Conservation (phyloP, 805 yeast species). For the Ogataea nakhonphanomensis region DNA sequence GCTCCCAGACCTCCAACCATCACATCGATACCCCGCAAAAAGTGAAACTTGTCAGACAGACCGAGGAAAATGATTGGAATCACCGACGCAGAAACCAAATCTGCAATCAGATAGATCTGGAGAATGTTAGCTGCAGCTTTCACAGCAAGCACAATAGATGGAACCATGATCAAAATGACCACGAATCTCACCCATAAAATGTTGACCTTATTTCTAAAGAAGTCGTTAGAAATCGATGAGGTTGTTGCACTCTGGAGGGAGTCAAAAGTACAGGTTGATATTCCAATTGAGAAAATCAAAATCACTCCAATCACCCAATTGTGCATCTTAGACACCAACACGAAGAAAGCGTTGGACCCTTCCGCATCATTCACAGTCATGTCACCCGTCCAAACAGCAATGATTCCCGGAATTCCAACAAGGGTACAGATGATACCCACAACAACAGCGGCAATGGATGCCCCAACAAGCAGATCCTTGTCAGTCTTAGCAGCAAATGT, state of each 20-base stretch:
- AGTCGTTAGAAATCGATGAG: slow-evolving; percentile 83
- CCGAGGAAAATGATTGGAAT: slow-evolving; percentile 85
- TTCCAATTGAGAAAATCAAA: slow-evolving; percentile 63
- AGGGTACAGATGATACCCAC: slow-evolving; percentile 61
- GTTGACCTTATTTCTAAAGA: slow-evolving; percentile 77
- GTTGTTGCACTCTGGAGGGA: slow-evolving; percentile 85
- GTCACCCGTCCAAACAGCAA: slow-evolving; percentile 89
- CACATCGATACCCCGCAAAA: slow-evolving; percentile 73
- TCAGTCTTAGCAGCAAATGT: slow-evolving; percentile 85
- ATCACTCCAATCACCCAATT: slow-evolving; percentile 85
- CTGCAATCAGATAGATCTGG: slow-evolving; percentile 87
- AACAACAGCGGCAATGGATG: slow-evolving; percentile 69
- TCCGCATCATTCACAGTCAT: slow-evolving; percentile 48
- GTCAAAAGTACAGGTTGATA: slow-evolving; percentile 88
- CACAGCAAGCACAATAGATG: slow-evolving; percentile 80
- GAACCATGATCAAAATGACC: slow-evolving; percentile 78
- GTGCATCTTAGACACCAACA: slow-evolving; percentile 69
- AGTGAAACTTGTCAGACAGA: slow-evolving; percentile 62
- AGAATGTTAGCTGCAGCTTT: slow-evolving; percentile 78
- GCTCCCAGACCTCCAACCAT: slow-evolving; percentile 85
- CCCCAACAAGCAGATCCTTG: slow-evolving; percentile 70
- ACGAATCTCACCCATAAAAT: slow-evolving; percentile 63
- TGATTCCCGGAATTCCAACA: slow-evolving; percentile 78
- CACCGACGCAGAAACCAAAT: slow-evolving; percentile 80
- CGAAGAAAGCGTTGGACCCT: slow-evolving; percentile 69